Base-by-base conservation (phyloP, 2,329 filamentous ascomycete genomes). In the Colletotrichum viniferum region DNA sequence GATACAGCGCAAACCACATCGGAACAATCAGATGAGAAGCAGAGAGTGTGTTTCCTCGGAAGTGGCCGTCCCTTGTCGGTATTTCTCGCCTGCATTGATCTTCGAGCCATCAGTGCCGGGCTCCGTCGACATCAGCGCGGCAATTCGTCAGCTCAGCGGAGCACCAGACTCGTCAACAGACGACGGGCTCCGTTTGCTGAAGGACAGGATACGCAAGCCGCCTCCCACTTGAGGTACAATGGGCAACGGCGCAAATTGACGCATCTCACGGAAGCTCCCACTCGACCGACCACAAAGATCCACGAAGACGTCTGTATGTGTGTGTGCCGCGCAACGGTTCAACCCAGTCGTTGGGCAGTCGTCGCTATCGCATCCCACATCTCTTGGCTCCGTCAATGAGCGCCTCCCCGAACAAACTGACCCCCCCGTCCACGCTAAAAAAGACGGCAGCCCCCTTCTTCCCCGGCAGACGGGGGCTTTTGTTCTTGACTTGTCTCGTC, bases 361-460 rank as follows among this genome's bases (percentile, higher is more conserved):
- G 73, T 38, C 69, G 43, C 43, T 7, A 52, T 52, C 43, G 69
- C 62, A 67, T 72, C 38, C 32, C 52, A 55, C 56, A 74, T 74
- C 36, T 48, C 36, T 48, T 71, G 69, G 38, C 30, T 67, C 72
- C 56, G 34, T 67, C 62, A 38, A 72, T n/a, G 55, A 65, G 61
- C 34, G 43, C 38, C 62, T 61, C 67, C 36, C 55, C 63, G 30
- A 70, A 28, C 68, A 75, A 63, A 63, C 52, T 60, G 43, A 58
- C 48, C 63, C 58, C 63, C 63, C 63, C 43, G 73, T 73, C 63
- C 69, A 68, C 63, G 69, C 73, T 73, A 73, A 75, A 72, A 48
- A 68, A 48, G 64, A 66, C 69, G 72, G 55, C 68, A 71, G 26
- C 21, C 62, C 34, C 43, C 68, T 16, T 43, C 34, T 21, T 32